Evolutionary conservation across 495 filamentous ascomycete species (phyloP), one percentile per base, ranked within the genome.

Genomic region (Trichoderma asperelloides): DNA sequence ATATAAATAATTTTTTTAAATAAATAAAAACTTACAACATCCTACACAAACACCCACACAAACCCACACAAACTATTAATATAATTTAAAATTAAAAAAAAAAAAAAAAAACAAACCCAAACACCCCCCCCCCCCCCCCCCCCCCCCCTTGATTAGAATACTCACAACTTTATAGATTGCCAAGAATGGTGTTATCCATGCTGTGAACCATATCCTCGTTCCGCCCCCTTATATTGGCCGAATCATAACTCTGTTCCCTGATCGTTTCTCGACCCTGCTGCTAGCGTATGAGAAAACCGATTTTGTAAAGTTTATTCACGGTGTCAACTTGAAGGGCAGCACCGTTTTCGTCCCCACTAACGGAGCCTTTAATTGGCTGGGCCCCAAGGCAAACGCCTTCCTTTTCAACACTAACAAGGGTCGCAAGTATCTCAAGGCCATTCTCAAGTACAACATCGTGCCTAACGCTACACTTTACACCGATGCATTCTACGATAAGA

Each of bases 101-200:
- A n/a, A n/a, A n/a, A n/a, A n/a, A n/a, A n/a, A n/a, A n/a, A n/a
- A n/a, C n/a, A n/a, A n/a, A n/a, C n/a, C n/a, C n/a, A n/a, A n/a
- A n/a, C n/a, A n/a, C n/a, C n/a, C n/a, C n/a, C n/a, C n/a, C n/a
- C n/a, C n/a, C n/a, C n/a, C n/a, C n/a, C n/a, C n/a, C n/a, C n/a
- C n/a, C n/a, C n/a, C n/a, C n/a, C n/a, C n/a, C n/a, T n/a, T n/a
- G n/a, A n/a, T n/a, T n/a, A n/a, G n/a, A n/a, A n/a, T n/a, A n/a
- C n/a, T 30, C 62, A 11, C 28, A 18, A 43, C 9, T 3, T 18
- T 18, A 12, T 63, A 68, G 69, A 4, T 15, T 28, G 67, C 69
- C 49, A 84, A 85, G 64, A 94, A 94, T 75, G 91, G 91, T 64
- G 78, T 93, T 13, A 86, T 94, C 73, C 91, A 95, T 77, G 87